phyloP scores from a whole-genome alignment of 2,329 filamentous ascomycete species.

The Venturia nashicola region DNA sequence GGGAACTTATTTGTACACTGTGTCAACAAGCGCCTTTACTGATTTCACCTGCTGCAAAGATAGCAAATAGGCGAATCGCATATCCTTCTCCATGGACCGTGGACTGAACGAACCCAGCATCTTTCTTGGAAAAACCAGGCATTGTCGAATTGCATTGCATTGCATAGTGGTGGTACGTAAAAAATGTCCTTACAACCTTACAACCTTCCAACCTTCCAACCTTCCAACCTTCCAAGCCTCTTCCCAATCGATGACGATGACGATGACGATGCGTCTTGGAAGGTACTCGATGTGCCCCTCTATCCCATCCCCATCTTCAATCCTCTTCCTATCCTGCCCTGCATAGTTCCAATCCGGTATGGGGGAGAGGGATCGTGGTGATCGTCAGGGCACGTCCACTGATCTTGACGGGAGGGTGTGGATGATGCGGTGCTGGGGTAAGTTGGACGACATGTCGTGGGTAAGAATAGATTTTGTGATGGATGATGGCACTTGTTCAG shows the following conservation, averaged over 20 bases:
- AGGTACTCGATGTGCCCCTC: neutral
- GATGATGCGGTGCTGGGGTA: neutral
- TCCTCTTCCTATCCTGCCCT: neutral
- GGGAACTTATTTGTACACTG: neutral
- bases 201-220: neutral
- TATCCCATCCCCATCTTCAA: neutral
- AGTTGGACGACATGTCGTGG: neutral
- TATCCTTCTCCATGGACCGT: too few species aligned
- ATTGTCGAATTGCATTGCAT: neutral
- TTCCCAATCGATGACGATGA: neutral
- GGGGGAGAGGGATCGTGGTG: neutral
- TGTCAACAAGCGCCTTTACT: too few species aligned
- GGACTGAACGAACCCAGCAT: neutral
- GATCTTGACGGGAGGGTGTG: neutral
- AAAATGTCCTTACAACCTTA: neutral
- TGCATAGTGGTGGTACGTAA: neutral
- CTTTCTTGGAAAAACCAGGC: neutral
- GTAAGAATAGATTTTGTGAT: neutral
- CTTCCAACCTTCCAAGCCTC: neutral
- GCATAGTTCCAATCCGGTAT: neutral
- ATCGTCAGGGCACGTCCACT: neutral
- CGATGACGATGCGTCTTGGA: neutral
- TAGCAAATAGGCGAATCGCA: too few species aligned
- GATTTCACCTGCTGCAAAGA: too few species aligned
- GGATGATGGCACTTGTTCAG: too few species aligned